phyloP scores from a whole-genome alignment of 805 yeast genomes.

The Wickerhamiella australiensis region DNA sequence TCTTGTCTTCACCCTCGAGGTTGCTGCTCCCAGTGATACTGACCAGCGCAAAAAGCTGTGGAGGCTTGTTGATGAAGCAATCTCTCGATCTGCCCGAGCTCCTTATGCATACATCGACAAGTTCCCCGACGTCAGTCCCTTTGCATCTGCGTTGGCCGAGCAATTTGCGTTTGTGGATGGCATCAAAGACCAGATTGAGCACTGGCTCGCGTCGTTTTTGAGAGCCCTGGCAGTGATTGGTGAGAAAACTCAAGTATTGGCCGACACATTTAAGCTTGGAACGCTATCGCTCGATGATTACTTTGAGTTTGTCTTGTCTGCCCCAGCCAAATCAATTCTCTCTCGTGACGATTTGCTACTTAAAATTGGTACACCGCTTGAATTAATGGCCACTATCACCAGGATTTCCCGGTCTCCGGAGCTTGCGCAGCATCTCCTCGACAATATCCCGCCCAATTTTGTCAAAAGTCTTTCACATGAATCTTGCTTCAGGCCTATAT shows the following conservation, averaged over 20 bases:
- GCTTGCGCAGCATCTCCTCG: slow-evolving; percentile 15
- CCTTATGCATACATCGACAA: slow-evolving; percentile 79
- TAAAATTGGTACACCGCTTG: slow-evolving; percentile 20
- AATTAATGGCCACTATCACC: slow-evolving; percentile 19
- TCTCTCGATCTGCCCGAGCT: slow-evolving; percentile 53
- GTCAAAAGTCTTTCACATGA: neutral
- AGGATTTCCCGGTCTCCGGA: slow-evolving; percentile 14
- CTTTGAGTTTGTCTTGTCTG: slow-evolving; percentile 21
- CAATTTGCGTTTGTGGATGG: slow-evolving; percentile 28
- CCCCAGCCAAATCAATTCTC: slow-evolving; percentile 11
- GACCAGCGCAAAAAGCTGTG: slow-evolving; percentile 35
- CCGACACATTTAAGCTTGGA: neutral
- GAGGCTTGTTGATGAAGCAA: slow-evolving; percentile 60
- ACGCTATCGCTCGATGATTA: slow-evolving; percentile 18
- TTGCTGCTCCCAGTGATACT: slow-evolving; percentile 13
- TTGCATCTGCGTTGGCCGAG: slow-evolving; percentile 48
- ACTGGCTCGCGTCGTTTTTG: slow-evolving; percentile 16
- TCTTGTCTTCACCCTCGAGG: slow-evolving; percentile 39
- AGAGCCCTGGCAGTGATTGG: slow-evolving; percentile 19
- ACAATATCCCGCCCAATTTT: slow-evolving; percentile 18
- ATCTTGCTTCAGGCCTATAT: neutral
- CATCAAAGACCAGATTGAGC: slow-evolving; percentile 3
- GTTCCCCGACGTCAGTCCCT: slow-evolving; percentile 43
- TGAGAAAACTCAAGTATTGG: slow-evolving; percentile 14
- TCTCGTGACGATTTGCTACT: slow-evolving; percentile 18